Evolutionary conservation across 2,329 filamentous ascomycete species (phyloP).

Genomic region (Colletotrichum orbiculare): DNA sequence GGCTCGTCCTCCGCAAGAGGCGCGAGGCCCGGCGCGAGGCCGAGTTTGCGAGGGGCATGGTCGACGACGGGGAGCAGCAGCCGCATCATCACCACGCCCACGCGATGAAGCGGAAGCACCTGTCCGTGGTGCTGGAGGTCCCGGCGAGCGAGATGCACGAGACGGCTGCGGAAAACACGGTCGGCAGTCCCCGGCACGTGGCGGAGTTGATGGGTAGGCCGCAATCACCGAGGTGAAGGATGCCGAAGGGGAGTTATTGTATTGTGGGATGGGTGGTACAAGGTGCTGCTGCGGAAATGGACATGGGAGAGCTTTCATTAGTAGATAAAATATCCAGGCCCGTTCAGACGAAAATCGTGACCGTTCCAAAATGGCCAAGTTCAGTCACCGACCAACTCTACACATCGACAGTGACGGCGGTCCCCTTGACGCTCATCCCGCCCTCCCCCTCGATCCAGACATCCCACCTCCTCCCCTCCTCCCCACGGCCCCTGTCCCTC

Average conservation of each 20-base stretch:
- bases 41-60: neutral
- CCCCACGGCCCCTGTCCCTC: slow-evolving; percentile 55
- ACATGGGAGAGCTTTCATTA: too few relatives aligned
- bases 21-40: neutral
- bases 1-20: slow-evolving; percentile 9
- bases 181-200: neutral
- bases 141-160: neutral
- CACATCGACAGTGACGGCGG: slow-evolving; percentile 38
- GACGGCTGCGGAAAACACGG: neutral
- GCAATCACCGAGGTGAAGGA: too few relatives aligned
- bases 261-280: too few relatives aligned
- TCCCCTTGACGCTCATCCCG: slow-evolving; percentile 72
- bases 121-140: neutral
- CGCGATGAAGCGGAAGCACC: neutral
- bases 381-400: neutral
- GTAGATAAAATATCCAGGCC: too few relatives aligned
- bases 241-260: too few relatives aligned
- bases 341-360: too few relatives aligned
- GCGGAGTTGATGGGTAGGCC: neutral
- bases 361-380: too few relatives aligned
- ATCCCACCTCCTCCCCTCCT: slow-evolving; percentile 59
- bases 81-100: neutral
- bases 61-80: neutral
- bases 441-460: slow-evolving; percentile 75
- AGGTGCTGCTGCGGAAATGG: too few relatives aligned